phyloP scores from a whole-genome alignment of 1,284 basidiomycete genomes.

The Sanguinoderma infundibulare region DNA sequence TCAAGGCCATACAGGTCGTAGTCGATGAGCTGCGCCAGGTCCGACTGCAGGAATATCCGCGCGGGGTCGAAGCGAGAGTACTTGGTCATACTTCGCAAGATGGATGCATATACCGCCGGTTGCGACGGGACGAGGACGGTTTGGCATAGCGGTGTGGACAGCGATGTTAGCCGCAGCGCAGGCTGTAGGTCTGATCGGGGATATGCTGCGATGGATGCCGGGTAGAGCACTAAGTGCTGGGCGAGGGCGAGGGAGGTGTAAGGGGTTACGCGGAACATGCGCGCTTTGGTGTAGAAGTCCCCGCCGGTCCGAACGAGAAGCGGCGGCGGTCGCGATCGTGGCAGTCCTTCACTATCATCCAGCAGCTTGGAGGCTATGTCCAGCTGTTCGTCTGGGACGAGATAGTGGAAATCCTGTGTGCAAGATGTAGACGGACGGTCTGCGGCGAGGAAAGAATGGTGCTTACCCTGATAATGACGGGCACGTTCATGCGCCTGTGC shows the following conservation, averaged over 20 bases:
- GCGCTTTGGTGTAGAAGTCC: conserved; percentile 18
- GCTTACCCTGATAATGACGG: conserved; percentile 32
- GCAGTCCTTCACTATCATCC: conserved; percentile 26
- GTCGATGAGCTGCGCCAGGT: conserved; percentile 37
- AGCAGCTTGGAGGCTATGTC: conserved; percentile 30
- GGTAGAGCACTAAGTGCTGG: conserved; percentile 32
- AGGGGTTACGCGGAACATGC: conserved; percentile 26
- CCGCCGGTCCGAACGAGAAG: conserved; percentile 28
- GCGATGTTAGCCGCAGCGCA: conserved; percentile 15
- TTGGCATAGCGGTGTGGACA: conserved; percentile 2
- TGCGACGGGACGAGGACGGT: conserved; percentile 31
- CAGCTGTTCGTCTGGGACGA: conserved; percentile 34
- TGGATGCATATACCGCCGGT: conserved; percentile 32
- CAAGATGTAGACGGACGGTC: background rate
- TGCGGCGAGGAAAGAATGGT: background rate
- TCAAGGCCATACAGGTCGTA: conserved; percentile 33
- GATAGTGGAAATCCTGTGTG: conserved; percentile 33
- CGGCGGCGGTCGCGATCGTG: conserved; percentile 25
- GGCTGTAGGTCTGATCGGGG: conserved; percentile 25
- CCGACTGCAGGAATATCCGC: conserved; percentile 29
- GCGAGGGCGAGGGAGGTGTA: conserved; percentile 28
- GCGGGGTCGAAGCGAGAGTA: conserved; percentile 30
- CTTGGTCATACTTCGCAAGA: conserved; percentile 35
- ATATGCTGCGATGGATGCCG: conserved; percentile 33
- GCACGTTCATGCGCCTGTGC: conserved; percentile 36